These are phyloP conservation scores for Digitaria exilis DNA, from an alignment of 202 grass and related monocot genomes.

Conservation along the genomic window DNA sequence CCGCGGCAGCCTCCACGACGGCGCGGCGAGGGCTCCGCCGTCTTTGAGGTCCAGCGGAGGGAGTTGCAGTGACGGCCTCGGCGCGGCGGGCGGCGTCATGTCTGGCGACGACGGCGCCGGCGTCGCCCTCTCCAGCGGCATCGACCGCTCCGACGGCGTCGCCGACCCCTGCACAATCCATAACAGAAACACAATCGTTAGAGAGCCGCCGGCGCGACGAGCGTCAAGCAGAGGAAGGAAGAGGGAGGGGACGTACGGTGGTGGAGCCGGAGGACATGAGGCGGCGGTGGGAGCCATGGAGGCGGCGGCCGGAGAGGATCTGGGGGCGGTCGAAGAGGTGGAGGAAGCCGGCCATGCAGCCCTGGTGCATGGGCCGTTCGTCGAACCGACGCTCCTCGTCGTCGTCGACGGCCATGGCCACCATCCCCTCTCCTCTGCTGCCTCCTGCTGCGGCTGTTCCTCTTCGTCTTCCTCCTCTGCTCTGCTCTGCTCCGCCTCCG, in stretches of 20 bases:
- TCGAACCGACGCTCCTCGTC: conserved; percentile 48
- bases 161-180: conserved; percentile 55
- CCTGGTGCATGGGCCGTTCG: conserved; percentile 67
- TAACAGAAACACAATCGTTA: neutral
- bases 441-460: neutral
- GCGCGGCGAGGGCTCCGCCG: neutral
- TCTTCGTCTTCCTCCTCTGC: neutral
- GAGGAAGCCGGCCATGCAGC: conserved; percentile 88
- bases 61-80: conserved; percentile 53
- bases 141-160: conserved; percentile 73
- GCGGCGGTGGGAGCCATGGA: conserved; percentile 37
- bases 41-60: conserved; percentile 56
- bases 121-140: conserved; percentile 49
- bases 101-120: conserved; percentile 46
- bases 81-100: conserved; percentile 44
- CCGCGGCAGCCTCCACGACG: no score
- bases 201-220: neutral
- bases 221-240: neutral
- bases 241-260: neutral
- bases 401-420: conserved; percentile 46
- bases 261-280: conserved; percentile 30
- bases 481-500: neutral
- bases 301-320: conserved; percentile 51
- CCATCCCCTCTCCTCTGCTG: neutral
- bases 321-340: conserved; percentile 81